Conservation (phyloP, 2,329 filamentous ascomycete species). For the Penicillium sp. region DNA sequence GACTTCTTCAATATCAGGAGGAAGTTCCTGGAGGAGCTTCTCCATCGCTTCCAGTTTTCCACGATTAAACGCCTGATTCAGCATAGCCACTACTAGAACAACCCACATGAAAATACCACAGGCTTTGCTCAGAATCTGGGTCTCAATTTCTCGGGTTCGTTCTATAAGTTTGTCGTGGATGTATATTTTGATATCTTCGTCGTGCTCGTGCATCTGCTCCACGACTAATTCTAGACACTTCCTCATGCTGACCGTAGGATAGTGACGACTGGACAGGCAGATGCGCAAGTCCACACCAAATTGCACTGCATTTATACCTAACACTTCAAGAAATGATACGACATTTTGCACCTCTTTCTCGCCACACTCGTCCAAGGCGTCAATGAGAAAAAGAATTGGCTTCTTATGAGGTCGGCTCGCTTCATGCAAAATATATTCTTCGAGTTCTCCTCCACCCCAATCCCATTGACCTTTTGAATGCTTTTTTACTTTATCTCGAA, state of each 20-base stretch:
- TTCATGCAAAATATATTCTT: conserved; percentile 2
- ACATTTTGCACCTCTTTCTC: conserved; percentile 42
- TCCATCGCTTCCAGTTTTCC: conserved; percentile 24
- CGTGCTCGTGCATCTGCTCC: conserved; percentile 34
- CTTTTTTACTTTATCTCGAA: conserved; percentile 3
- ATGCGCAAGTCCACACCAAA: conserved; percentile 23
- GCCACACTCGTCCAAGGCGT: conserved; percentile 51
- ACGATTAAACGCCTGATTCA: conserved; percentile 32
- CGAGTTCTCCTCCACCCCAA: conserved; percentile 1
- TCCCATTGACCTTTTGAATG: conserved; percentile 1
- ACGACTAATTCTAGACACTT: conserved; percentile 35
- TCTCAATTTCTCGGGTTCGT: conserved; percentile 17
- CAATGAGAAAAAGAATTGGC: conserved; percentile 21
- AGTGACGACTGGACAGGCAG: conserved; percentile 49
- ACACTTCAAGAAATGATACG: conserved; percentile 41
- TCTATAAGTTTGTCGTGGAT: conserved; percentile 20
- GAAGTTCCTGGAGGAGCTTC: conserved; percentile 30
- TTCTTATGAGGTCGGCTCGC: neutral
- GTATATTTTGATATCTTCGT: conserved; percentile 17
- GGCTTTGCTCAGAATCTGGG: conserved; percentile 30
- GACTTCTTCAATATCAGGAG: conserved; percentile 16
- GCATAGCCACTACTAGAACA: conserved; percentile 36
- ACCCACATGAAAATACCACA: conserved; percentile 43
- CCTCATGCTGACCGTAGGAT: conserved; percentile 37
- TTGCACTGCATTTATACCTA: conserved; percentile 28